Evolutionary conservation across 139 green algal genomes (phyloP), one percentile per base, ranked within the genome.

Genomic region (Tetraselmis chui): DNA sequence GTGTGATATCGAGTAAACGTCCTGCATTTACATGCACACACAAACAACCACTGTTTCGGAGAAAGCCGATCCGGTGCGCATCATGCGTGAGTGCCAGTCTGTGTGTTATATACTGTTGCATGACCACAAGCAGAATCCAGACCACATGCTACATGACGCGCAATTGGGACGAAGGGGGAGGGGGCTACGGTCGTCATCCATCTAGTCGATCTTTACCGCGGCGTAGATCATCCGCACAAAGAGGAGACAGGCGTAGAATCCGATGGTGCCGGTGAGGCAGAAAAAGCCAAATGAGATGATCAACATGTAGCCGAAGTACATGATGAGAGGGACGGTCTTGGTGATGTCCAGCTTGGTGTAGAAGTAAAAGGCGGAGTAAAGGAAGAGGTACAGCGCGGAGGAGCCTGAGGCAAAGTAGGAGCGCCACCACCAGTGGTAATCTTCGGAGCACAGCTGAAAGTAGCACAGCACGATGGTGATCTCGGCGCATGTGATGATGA

Each of bases 381-480:
- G 84, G 86, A 99, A 98, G 82, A 99, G 88, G 90, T 99, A 99
- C 29, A 98, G 58, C 0, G 96, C 95, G 1, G 92, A 97, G 18
- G 91, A 92, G 74, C 94, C 97, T 5, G 91, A 94, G 1, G 95
- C 98, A 84, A 98, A 93, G 90, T 97, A 99, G 24, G 96, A 83
- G 23, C 95, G 85, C 97, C 96, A 98, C 91, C 91, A 94, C 87
- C 89, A 91, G 58, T 86, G 86, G 83, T 89, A 89, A 76, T 89
- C 86, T 79, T 89, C 83, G 32, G 81, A 80, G 87, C 90, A 93
- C 5, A 95, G 90, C 87, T 97, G 93, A 92, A 99, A 99, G 92
- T 99, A 99, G 89, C 92, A 97, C 79, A 99, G 92, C 87, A 99
- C 97, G 78, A 99, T 98, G 25, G 96, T 96, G 88, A 99, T 99